Evolutionary conservation across 202 grass and related monocot genomes (phyloP), one percentile per base, ranked within the genome.

Genomic region (Cymbopogon flexuosus): DNA sequence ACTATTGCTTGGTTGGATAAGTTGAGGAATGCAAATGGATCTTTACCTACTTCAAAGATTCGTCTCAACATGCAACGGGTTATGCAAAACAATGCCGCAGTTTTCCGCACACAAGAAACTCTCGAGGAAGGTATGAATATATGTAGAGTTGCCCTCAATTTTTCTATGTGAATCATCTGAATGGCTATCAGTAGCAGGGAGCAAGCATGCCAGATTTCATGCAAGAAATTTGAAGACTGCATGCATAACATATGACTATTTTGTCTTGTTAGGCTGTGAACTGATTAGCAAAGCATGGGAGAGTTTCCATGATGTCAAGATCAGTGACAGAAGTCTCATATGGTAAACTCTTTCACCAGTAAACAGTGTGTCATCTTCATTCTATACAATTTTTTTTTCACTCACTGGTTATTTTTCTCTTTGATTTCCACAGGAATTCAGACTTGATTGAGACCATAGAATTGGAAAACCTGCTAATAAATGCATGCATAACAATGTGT

Each of bases 11-110:
- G 89, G 89, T 72, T 91, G 51, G 89, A 87, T 71, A 87, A 87
- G 21, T 51, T 87, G 79, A 87, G 89, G 77, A 91, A 91, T 79
- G 65, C 89, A 62, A 82, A 87, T 84, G 84, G 89, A 22, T 85
- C 85, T 61, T 47, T 91, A 33, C 83, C 86, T 83, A 88, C 86
- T 45, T 91, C 89, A 51, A 91, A 91, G 51, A 88, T 91, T 30
- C 86, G 89, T 68, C 83, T 91, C 29, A 80, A 91, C 37, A 91
- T 91, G 85, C 89, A 91, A 29, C 82, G 85, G 23, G 85, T 91
- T 65, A 91, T 91, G 89, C 85, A 88, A 88, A 91, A 85, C 35
- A 91, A 91, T 76, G 89, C 75, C 45, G 85, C 89, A 83, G 89
- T 91, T 4, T 91, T 91, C 77, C 89, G 89, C 65, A 91, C 89